These are phyloP conservation scores for Penicillium sp. DNA, from an alignment of 2,329 filamentous ascomycete genomes.

Conservation along the genomic window DNA sequence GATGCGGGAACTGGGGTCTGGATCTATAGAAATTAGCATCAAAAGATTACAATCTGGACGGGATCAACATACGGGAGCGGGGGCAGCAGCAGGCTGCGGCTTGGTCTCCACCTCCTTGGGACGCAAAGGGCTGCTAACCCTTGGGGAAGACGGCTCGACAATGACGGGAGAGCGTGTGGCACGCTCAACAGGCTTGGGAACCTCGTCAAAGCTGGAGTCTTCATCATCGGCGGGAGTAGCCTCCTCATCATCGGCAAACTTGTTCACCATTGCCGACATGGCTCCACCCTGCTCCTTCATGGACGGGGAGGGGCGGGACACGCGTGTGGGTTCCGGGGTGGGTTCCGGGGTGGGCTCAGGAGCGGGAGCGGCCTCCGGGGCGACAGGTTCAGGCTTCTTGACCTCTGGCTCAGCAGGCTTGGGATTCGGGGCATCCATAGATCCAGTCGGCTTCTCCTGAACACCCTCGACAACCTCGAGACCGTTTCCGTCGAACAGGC, in stretches of 20 bases:
- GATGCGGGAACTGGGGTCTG: slow-evolving; percentile 36
- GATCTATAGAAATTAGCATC: slow-evolving; percentile 1
- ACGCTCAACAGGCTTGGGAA: slow-evolving; percentile 72
- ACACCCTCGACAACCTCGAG: slow-evolving; percentile 69
- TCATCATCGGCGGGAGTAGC: slow-evolving; percentile 60
- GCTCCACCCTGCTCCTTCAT: slow-evolving; percentile 85
- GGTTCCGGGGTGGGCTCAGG: slow-evolving; percentile 39
- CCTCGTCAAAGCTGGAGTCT: slow-evolving; percentile 82
- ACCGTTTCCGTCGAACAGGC: slow-evolving; percentile 80
- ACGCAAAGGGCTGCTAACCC: slow-evolving; percentile 33
- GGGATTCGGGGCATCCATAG: slow-evolving; percentile 48
- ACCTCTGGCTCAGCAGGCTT: slow-evolving; percentile 49
- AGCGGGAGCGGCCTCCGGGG: slow-evolving; percentile 26
- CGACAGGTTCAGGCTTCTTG: slow-evolving; percentile 39
- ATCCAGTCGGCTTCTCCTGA: slow-evolving; percentile 37
- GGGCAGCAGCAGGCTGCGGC: slow-evolving; percentile 18
- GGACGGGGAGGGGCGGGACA: slow-evolving; percentile 60
- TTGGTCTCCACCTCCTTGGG: slow-evolving; percentile 28
- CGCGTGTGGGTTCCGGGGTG: slow-evolving; percentile 33
- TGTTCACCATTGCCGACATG: slow-evolving; percentile 80
- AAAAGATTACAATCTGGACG: background rate
- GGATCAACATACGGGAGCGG: background rate
- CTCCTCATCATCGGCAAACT: slow-evolving; percentile 77
- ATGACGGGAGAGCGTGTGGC: slow-evolving; percentile 34
- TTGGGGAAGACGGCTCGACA: slow-evolving; percentile 24